Evolutionary conservation across 2,329 filamentous ascomycete genomes (phyloP), one percentile per base, ranked within the genome.

Genomic region (Pochonia chlamydosporia): DNA sequence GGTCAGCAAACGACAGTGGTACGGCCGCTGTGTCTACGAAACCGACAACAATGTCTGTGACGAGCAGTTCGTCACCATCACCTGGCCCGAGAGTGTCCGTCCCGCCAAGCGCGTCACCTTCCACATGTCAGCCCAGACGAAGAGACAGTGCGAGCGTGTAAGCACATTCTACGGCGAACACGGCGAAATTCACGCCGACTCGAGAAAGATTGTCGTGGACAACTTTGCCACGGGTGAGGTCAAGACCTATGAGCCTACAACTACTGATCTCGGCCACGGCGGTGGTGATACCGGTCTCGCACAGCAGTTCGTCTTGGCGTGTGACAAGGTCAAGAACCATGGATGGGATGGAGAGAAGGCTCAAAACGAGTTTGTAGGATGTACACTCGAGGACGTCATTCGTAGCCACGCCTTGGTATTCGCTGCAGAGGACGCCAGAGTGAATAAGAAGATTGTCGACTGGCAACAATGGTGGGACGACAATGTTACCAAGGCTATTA

Each of bases 1-100:
- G n/a, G 62, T 77, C 2, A 71, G 72, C 3, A 68, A 69, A 5
- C 70, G 75, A 9, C 84, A 84, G 54, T 86, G 90, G 89, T 97
- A 90, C 60, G 93, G 93, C 0, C 82, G 92, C n/a, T 99, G 93
- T 61, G 93, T 97, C 2, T 97, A 84, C 68, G 93, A 96, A 63
- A 75, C 84, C 4, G 90, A 95, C 67, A 99, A 97, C 67, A 84
- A 95, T 59, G 93, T 97, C 36, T 89, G 84, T 59, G 93, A 99
- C 63, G 89, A 97, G 59, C 92, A 97, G 64, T 78, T 85, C 23
- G 93, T 97, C 18, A 92, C 87, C 0, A 81, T 97, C 44, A 82
- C 79, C 4, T 97, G 92, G 90, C 85, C 90, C 11, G 88, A 95
- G 49, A 56, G 58, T n/a, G 50, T 49, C 40, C 73, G 82, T 21